A percentile compares a stretch with the other conserved stretches of the same genome.
Evolutionary conservation across 2,329 filamentous ascomycete genomes (phyloP).

Genomic region (Blumeriella jaapii): DNA sequence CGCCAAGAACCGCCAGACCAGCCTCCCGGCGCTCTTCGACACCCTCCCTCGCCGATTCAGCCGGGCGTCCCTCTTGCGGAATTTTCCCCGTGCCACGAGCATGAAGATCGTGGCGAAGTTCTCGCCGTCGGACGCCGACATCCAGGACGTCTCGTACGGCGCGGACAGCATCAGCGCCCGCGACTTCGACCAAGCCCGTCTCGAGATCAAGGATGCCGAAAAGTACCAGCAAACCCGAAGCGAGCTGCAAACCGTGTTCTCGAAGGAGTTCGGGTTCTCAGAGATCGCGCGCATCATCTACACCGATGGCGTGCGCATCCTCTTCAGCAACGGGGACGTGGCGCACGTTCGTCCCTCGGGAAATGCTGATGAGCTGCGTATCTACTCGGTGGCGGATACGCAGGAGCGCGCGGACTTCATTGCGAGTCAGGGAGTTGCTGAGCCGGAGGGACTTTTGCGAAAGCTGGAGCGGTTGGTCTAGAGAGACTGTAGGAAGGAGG

Average conservation of each 20-base stretch:
- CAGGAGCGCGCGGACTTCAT: constrained; percentile 26
- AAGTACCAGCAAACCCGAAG: constrained; percentile 17
- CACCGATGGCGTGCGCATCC: constrained; percentile 27
- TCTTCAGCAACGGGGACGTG: constrained; percentile 26
- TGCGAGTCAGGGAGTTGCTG: constrained; percentile 20
- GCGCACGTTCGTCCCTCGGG: constrained; percentile 27
- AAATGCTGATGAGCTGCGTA: constrained; percentile 28
- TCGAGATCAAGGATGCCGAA: constrained; percentile 11
- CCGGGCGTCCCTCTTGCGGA: constrained; percentile 25
- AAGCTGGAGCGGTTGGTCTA: not conserved
- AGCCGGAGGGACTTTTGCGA: constrained; percentile 24
- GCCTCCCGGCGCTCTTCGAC: constrained; percentile 23
- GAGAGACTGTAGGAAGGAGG: too few species aligned
- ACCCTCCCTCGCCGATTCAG: constrained; percentile 25
- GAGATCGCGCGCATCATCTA: constrained; percentile 23
- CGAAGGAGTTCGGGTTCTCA: constrained; percentile 21
- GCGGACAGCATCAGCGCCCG: constrained; percentile 10
- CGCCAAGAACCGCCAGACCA: constrained; percentile 18
- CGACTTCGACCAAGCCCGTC: constrained; percentile 8
- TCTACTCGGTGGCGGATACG: constrained; percentile 26
- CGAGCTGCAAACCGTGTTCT: constrained; percentile 24
- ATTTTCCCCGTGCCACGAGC: constrained; percentile 26
- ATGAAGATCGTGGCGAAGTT: constrained; percentile 25
- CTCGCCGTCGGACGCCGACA: constrained; percentile 18
- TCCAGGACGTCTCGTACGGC: constrained; percentile 19